Evolutionary conservation across 306 rosid genomes (phyloP), one percentile per base, ranked within the genome.

Genomic region (Carpinus fangiana): DNA sequence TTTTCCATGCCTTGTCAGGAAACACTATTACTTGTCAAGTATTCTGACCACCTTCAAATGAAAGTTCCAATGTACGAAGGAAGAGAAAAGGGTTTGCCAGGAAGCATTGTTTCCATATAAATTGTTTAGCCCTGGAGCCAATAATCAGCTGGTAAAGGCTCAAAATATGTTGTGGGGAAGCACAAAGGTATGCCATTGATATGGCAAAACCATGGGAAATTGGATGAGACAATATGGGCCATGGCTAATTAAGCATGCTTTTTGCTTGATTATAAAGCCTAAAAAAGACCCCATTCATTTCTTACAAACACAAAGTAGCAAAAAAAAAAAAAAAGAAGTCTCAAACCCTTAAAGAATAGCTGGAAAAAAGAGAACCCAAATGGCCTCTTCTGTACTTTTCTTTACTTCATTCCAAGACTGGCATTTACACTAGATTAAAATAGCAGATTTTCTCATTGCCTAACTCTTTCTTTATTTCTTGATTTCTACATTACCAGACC

Each of bases 381-480:
- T 28, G 18, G 43, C 53, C 56, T n/a, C 14, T 67, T 50, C n/a
- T 69, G 21, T 18, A 16, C 31, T 21, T 70, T 62, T 1, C 77
- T 28, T 48, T 75, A 75, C 60, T 81, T 76, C 36, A 56, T 57
- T 41, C 75, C 66, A 73, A 75, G 50, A 66, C 57, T 78, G 80
- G 79, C 82, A 81, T 89, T 76, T 82, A 79, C 84, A 85, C 80
- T 53, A 78, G 47, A 57, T 73, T 66, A 73, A 84, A 71, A 6
- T 56, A 43, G 31, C 55, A 46, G 23, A 50, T 70, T 11, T 59
- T 70, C 38, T 70, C 20, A 54, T 20, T 77, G 74, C 48, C 64
- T 51, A 38, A 59, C 77, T 70, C 23, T 66, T 64, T 6, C 62
- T 80, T 67, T 55, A 70, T 34, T 78, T 76, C 74, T 77, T 83